Base-by-base conservation (phyloP, 139 green algal genomes). In the Dunaliella sp. region DNA sequence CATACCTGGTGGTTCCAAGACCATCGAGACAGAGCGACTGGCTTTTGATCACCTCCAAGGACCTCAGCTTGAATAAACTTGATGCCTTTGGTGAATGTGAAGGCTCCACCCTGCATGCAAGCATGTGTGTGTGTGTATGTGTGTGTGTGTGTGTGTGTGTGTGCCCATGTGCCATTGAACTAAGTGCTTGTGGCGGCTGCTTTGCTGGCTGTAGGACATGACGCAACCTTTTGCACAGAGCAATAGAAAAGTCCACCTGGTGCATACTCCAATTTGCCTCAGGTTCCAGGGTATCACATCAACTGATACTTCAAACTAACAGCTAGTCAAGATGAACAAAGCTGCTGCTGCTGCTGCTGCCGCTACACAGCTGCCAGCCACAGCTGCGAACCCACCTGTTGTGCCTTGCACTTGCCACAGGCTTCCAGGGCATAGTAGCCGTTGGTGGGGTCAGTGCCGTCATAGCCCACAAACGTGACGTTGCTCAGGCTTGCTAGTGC, bases 381-480 rank as follows among this genome's bases (percentile, higher is more conserved):
- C 48, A 16, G 48, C 21, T 57, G 28, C 31, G 30, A 78, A 32
- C 38, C 32, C 75, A 80, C 91, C 89, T 93, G 89, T 59, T 83
- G 88, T 0, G 33, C 85, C 38, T 84, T 84, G 84, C 87, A 90
- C 81, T 90, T 90, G 30, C 82, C 87, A 77, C 87, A 90, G 0
- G 38, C 2, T 74, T 90, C 87, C 1, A 90, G 48, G 2, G 81
- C 87, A 12, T 80, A 73, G 38, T 59, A 82, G 48, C 48, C 48
- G 48, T 65, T 65, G 38, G 2, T 38, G 16, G 7, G 7, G 48
- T 65, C 48, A 65, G 48, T 65, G 26, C 74, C 83, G 58, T 31
- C 33, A 3, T 82, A 93, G 58, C 86, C 81, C 0, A 92, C 83
- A 34, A 92, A 91, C 2, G 90, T 94, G 30, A 94, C 88, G 80